Evolutionary conservation across 768 basidiomycete genomes (phyloP).

Genomic region (Boletus bicolor): DNA sequence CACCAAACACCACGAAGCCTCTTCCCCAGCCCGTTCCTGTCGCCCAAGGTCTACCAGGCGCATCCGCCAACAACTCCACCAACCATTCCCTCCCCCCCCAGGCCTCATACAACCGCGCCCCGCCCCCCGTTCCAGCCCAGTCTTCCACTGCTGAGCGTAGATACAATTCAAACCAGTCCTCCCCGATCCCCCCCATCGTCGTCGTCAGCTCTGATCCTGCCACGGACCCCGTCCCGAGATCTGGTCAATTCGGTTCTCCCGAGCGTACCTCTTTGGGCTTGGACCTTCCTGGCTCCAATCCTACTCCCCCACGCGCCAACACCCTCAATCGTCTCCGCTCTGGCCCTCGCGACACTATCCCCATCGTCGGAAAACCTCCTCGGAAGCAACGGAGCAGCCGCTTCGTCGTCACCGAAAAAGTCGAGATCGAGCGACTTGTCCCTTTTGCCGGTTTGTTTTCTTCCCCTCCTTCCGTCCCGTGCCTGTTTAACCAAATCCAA

Average conservation of each 20-base stretch:
- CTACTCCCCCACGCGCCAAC: slow-evolving; percentile 62
- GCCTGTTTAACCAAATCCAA: not conserved
- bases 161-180: slow-evolving; percentile 39
- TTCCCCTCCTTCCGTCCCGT: slow-evolving; percentile 9
- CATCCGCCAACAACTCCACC: slow-evolving; percentile 33
- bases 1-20: slow-evolving; percentile 63
- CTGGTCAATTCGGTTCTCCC: slow-evolving; percentile 40
- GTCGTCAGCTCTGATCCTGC: slow-evolving; percentile 76
- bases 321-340: slow-evolving; percentile 73
- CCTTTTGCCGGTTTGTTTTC: slow-evolving; percentile 69
- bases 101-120: slow-evolving; percentile 41
- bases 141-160: slow-evolving; percentile 57
- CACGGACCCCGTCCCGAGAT: slow-evolving; percentile 44
- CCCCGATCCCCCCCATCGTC: slow-evolving; percentile 76
- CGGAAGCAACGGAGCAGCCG: slow-evolving; percentile 97
- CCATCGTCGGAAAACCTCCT: slow-evolving; percentile 93
- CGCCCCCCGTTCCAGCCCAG: slow-evolving; percentile 38
- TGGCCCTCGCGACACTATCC: slow-evolving; percentile 93
- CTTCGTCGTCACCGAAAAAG: slow-evolving; percentile 93
- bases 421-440: slow-evolving; percentile 92
- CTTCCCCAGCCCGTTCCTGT: slow-evolving; percentile 51
- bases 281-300: slow-evolving; percentile 43
- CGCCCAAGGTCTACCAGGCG: slow-evolving; percentile 34
- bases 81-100: slow-evolving; percentile 44
- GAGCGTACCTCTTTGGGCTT: slow-evolving; percentile 47